Base-by-base conservation (phyloP, 495 filamentous ascomycete species). In the Chaetomidium leptoderma region DNA sequence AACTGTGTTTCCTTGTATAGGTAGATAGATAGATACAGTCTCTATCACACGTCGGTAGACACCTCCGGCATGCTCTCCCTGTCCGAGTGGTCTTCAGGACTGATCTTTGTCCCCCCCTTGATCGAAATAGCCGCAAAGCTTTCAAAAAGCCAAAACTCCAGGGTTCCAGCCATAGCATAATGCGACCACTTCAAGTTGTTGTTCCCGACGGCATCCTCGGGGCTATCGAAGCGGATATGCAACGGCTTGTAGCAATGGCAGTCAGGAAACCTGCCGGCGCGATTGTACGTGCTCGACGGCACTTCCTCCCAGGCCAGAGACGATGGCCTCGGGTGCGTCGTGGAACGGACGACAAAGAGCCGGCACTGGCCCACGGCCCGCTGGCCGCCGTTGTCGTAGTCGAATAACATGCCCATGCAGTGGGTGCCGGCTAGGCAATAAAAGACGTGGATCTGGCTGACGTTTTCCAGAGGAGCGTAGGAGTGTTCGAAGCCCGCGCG, bases 341-440 rank as follows among this genome's bases (percentile, higher is more conserved):
- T 40, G 14, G 11, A 40, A 21, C 14, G 4, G 49, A n/a, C 33
- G 13, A 26, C 33, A 2, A 24, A 6, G 17, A 52, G 13, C 13
- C 49, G 49, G 49, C 49, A 52, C 23, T 52, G 13, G 35, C 49
- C 49, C 1, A 52, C 4, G 6, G 49, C 49, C 3, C 49, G 19
- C 33, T 29, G 49, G 8, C 49, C 49, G 23, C 49, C 35, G 35
- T 52, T 39, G 19, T 37, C 49, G 35, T 52, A 52, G 7, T 52
- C 33, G 13, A 52, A 14, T 6, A 52, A 23, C 49, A 52, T 52
- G 11, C 49, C 49, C 33, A 5, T n/a, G 49, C 49, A 52, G 7
- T 21, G 6, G 19, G 17, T 40, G 35, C 14, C 35, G 23, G 29
- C 49, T 9, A 6, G 8, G 10, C 1, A 4, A 19, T 52, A 52